Conservation (phyloP, 1,139 yeast species). For the Cylindricascospora bacillispora region DNA sequence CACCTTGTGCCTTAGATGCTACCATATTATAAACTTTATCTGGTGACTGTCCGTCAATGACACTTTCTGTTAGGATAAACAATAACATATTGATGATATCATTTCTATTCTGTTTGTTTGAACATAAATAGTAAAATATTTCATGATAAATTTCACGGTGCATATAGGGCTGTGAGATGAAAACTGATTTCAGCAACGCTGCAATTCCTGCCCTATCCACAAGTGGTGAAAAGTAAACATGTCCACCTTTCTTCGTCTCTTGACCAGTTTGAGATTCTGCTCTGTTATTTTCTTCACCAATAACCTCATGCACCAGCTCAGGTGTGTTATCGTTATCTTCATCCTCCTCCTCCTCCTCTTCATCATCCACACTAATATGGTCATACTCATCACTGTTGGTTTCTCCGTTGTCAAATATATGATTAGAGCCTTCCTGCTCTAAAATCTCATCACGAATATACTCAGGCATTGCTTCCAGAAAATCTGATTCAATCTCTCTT, state of each 20-base stretch:
- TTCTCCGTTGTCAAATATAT: conserved; percentile 19
- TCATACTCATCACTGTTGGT: conserved; percentile 21
- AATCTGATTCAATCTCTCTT: conserved; percentile 70
- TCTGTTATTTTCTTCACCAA: conserved; percentile 3
- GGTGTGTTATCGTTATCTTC: conserved; percentile 10
- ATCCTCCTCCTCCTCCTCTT: conserved; percentile 16
- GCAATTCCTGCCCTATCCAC: conserved; percentile 71
- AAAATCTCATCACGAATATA: conserved; percentile 60
- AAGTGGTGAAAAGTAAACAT: conserved; percentile 46
- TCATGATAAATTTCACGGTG: conserved; percentile 58
- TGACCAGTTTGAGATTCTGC: conserved; percentile 3
- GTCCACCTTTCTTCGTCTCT: conserved; percentile 28
- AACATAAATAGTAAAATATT: conserved; percentile 54
- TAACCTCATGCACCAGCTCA: conserved; percentile 7
- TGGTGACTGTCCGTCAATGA: conserved; percentile 44
- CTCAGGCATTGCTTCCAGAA: conserved; percentile 71
- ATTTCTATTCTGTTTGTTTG: conserved; percentile 63
- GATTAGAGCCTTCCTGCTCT: conserved; percentile 41
- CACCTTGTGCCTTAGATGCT: conserved; percentile 28
- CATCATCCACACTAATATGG: conserved; percentile 19
- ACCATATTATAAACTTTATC: conserved; percentile 56
- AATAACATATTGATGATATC: conserved; percentile 65
- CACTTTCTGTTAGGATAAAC: conserved; percentile 64
- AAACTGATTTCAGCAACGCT: conserved; percentile 55
- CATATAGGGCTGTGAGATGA: conserved; percentile 56